phyloP scores from a whole-genome alignment of 352 stramenopile species.

The Aphanomyces euteiches region DNA sequence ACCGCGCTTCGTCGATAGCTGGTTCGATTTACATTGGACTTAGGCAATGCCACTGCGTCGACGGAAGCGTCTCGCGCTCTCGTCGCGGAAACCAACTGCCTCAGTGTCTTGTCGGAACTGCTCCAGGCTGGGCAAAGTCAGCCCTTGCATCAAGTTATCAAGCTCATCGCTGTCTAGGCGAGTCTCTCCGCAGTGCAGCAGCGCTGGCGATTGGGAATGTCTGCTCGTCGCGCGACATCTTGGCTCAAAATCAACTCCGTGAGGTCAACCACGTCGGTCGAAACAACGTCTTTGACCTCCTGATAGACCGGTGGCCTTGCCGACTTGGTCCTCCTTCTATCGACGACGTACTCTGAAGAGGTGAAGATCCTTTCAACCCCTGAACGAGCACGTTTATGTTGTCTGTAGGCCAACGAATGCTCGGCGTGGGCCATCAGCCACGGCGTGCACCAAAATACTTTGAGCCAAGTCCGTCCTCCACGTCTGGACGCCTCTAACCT shows the following conservation, averaged over 20 bases:
- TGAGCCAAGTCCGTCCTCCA: constrained; percentile 5
- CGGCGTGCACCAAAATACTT: constrained; percentile 17
- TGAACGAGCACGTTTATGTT: background rate
- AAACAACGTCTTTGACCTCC: too few relatives aligned
- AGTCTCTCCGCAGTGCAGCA: constrained; percentile 15
- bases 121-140: constrained; percentile 19
- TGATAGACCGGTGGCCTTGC: constrained; percentile 6
- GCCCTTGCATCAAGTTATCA: too few relatives aligned
- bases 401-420: constrained; percentile 18
- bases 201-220: constrained; percentile 27
- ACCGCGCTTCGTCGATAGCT: background rate
- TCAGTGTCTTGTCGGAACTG: constrained; percentile 20
- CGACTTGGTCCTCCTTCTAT: constrained; percentile 16
- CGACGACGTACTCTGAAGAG: constrained; percentile 8
- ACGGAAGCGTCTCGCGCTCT: background rate
- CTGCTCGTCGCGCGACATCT: constrained; percentile 15
- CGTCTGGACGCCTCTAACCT: background rate
- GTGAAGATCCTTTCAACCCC: background rate
- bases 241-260: constrained; percentile 22
- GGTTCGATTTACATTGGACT: background rate
- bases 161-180: background rate
- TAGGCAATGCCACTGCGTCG: constrained; percentile 19
- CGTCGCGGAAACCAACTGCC: constrained; percentile 27
- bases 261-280: background rate
- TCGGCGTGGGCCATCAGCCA: constrained; percentile 26